Evolutionary conservation across 441 rosid species (phyloP).

Genomic region (Macaranga tanarius): DNA sequence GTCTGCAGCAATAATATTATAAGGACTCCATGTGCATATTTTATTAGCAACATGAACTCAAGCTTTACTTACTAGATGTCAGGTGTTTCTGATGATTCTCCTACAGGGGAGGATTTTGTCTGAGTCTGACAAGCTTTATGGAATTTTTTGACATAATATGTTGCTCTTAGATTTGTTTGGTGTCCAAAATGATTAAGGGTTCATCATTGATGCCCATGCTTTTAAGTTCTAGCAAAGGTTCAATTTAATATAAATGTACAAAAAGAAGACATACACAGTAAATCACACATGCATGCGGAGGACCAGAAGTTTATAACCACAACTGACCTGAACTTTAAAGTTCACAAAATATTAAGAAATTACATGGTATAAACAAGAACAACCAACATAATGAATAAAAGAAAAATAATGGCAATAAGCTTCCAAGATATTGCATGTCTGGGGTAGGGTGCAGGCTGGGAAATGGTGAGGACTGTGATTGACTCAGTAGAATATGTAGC

Average conservation of each 20-base stretch:
- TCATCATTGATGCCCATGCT: background rate
- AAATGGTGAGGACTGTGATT: background rate
- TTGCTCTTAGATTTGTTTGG: background rate
- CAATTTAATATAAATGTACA: background rate
- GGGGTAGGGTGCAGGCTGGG: background rate
- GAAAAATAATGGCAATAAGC: background rate
- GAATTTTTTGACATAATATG: background rate
- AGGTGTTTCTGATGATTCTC: background rate
- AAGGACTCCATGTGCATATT: background rate
- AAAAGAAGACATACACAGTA: too few species aligned
- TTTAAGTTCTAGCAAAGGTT: background rate
- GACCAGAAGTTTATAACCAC: too few species aligned
- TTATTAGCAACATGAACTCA: background rate
- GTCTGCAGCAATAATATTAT: background rate
- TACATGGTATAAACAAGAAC: constrained; percentile 2
- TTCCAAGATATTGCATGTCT: background rate
- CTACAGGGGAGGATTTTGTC: background rate
- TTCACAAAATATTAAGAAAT: too few species aligned
- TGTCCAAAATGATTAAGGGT: background rate
- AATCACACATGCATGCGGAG: too few species aligned
- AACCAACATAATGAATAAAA: constrained; percentile 4
- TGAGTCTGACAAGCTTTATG: too few species aligned
- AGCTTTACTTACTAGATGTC: background rate
- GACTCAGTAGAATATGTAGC: background rate
- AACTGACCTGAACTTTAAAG: background rate